Conservation (phyloP, 2,329 filamentous ascomycete species). For the Trichoderma polysporum region DNA sequence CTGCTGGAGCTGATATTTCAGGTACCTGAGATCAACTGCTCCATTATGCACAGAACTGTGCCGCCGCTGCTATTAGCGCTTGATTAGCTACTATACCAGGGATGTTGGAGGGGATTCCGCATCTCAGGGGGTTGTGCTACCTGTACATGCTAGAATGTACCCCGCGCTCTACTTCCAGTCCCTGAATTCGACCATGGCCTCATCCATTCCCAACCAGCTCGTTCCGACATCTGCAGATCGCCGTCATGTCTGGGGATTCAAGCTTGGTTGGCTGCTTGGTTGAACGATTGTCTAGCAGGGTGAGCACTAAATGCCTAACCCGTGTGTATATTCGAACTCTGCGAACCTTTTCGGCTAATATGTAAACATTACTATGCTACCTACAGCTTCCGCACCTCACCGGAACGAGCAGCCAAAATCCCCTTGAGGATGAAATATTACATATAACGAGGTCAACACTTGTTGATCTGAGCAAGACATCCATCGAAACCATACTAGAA, state of each 20-base stretch:
- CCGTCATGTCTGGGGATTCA: conserved; percentile 43
- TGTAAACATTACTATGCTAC: conserved; percentile 27
- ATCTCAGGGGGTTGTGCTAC: conserved; percentile 2
- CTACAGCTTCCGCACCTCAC: conserved; percentile 64
- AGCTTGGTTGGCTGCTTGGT: conserved; percentile 58
- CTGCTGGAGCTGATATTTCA: neutral
- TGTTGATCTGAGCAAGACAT: conserved; percentile 57
- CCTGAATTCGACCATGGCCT: conserved; percentile 11
- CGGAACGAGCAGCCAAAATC: conserved; percentile 55
- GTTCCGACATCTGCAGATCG: conserved; percentile 10
- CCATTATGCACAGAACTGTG: neutral
- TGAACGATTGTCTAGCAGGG: conserved; percentile 55
- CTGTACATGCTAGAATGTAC: conserved; percentile 9
- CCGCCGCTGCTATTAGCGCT: neutral
- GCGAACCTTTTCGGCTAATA: neutral
- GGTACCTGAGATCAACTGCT: neutral
- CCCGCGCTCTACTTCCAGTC: conserved; percentile 8
- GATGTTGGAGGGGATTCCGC: neutral
- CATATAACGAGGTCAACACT: conserved; percentile 61
- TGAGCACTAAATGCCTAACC: conserved; percentile 32
- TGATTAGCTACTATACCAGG: neutral
- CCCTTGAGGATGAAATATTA: conserved; percentile 61
- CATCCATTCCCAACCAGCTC: conserved; percentile 8
- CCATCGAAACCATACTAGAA: conserved; percentile 55
- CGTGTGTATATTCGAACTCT: neutral